These are phyloP conservation scores for Erodium trifolium DNA, from an alignment of 441 rosid genomes.

Conservation along the genomic window DNA sequence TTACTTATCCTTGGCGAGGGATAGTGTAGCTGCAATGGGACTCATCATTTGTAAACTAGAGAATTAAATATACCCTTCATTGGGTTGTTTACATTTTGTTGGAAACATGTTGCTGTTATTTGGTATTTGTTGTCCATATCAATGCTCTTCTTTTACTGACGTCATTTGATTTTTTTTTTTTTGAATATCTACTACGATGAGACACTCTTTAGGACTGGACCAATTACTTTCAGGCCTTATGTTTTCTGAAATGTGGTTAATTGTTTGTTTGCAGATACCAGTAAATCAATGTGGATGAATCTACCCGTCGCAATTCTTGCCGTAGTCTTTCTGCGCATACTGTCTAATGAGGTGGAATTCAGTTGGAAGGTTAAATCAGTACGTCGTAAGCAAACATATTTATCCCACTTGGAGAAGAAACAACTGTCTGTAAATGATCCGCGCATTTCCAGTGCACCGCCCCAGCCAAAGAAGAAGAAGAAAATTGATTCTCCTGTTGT, in stretches of 20 bases:
- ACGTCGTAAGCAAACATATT: constrained; percentile 28
- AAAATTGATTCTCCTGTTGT: constrained; percentile 78
- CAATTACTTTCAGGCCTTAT: not conserved
- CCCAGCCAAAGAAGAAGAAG: constrained; percentile 64
- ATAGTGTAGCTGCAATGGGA: not conserved
- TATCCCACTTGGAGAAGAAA: constrained; percentile 58
- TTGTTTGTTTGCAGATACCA: constrained; percentile 59
- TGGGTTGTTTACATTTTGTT: not conserved
- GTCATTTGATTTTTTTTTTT: not conserved
- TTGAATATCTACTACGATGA: not conserved
- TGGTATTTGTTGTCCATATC: not conserved
- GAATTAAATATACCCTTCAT: not conserved
- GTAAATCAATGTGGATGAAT: constrained; percentile 94
- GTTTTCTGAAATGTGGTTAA: not conserved
- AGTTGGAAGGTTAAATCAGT: constrained; percentile 46
- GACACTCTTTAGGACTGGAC: not conserved
- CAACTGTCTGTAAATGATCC: constrained; percentile 70
- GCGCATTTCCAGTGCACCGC: constrained; percentile 48
- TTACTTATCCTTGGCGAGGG: not conserved
- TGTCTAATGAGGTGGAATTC: constrained; percentile 63
- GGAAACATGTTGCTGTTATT: not conserved
- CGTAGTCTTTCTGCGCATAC: constrained; percentile 41
- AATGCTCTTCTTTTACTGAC: not conserved
- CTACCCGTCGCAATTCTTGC: constrained; percentile 67
- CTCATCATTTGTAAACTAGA: not conserved